phyloP scores from a whole-genome alignment of 2,329 filamentous ascomycete species.

The Ophiocordyceps camponoti-saundersi region DNA sequence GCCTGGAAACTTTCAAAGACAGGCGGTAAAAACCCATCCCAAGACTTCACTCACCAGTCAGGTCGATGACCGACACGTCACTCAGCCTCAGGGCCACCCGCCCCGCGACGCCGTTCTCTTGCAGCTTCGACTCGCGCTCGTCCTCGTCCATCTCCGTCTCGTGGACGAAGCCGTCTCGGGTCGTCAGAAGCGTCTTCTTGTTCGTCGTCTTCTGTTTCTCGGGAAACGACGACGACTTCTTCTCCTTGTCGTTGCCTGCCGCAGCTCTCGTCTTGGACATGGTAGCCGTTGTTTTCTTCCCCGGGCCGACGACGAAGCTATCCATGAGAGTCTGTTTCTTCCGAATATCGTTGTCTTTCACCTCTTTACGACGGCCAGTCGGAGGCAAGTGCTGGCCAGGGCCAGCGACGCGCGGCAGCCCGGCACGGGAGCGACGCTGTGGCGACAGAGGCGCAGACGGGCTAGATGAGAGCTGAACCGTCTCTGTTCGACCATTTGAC shows the following conservation, averaged over 20 bases:
- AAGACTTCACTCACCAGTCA: slow-evolving; percentile 7
- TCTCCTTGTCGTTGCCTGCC: too few species aligned
- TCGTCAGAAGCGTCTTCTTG: slow-evolving; percentile 22
- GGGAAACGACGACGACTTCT: too few species aligned
- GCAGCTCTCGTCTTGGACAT: neutral
- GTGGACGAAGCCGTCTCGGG: slow-evolving; percentile 21
- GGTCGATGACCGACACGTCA: slow-evolving; percentile 16
- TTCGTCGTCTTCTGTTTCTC: neutral
- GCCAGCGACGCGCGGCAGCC: slow-evolving; percentile 5
- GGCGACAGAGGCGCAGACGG: slow-evolving; percentile 10
- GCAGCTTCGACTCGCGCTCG: slow-evolving; percentile 9
- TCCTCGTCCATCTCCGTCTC: slow-evolving; percentile 12
- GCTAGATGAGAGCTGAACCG: slow-evolving; percentile 28
- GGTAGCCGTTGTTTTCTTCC: neutral
- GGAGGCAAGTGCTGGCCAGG: slow-evolving; percentile 7
- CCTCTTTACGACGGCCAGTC: slow-evolving; percentile 6
- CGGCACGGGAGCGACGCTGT: slow-evolving; percentile 12
- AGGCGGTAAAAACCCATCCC: neutral
- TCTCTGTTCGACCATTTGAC: slow-evolving; percentile 11
- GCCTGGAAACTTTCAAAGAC: neutral
- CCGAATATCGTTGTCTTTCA: slow-evolving; percentile 4
- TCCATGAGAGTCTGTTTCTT: slow-evolving; percentile 18
- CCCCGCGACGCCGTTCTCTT: slow-evolving; percentile 4
- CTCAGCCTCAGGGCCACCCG: slow-evolving; percentile 11
- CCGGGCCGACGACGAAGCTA: slow-evolving; percentile 6